phyloP scores from a whole-genome alignment of 2,329 filamentous ascomycete genomes.

The Penicillium oxalicum region DNA sequence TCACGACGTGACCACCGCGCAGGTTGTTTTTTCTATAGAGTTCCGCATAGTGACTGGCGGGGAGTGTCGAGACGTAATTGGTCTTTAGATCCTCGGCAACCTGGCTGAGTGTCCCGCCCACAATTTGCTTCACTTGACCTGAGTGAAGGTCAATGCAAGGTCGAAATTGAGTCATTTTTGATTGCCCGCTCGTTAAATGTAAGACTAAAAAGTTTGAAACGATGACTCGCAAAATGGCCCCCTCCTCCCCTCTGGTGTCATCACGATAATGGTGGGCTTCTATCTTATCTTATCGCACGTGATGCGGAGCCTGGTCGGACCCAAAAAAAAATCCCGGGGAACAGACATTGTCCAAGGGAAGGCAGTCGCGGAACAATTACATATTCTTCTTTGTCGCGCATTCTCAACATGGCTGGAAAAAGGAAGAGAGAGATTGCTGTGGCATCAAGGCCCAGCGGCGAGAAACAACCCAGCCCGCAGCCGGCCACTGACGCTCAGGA shows the following conservation, averaged over 20 bases:
- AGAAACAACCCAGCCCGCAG: slow-evolving; percentile 18
- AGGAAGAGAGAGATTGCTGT: slow-evolving; percentile 42
- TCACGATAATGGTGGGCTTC: slow-evolving; percentile 8
- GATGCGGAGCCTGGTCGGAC: slow-evolving; percentile 14
- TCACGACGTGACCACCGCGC: slow-evolving; percentile 85
- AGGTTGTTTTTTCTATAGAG: slow-evolving; percentile 73
- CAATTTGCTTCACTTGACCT: slow-evolving; percentile 97
- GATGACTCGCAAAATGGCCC: slow-evolving; percentile 1
- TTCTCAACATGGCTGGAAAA: slow-evolving; percentile 40
- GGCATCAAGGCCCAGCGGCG: slow-evolving; percentile 20
- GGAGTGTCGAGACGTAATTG: slow-evolving; percentile 83
- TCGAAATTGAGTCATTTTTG: slow-evolving; percentile 80
- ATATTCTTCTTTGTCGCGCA: neutral
- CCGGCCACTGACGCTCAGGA: slow-evolving; percentile 51
- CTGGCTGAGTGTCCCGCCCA: slow-evolving; percentile 82
- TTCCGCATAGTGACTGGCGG: slow-evolving; percentile 71
- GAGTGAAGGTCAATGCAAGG: slow-evolving; percentile 97
- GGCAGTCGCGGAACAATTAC: too few species aligned
- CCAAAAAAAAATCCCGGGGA: slow-evolving; percentile 17
- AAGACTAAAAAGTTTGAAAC: slow-evolving; percentile 3
- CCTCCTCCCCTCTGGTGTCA: slow-evolving; percentile 6
- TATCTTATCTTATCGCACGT: slow-evolving; percentile 35
- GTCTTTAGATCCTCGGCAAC: slow-evolving; percentile 66
- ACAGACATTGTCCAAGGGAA: neutral
- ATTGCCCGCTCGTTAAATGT: neutral